Conservation (phyloP, 1,284 basidiomycete species). For the Amylostereum chailletii region DNA sequence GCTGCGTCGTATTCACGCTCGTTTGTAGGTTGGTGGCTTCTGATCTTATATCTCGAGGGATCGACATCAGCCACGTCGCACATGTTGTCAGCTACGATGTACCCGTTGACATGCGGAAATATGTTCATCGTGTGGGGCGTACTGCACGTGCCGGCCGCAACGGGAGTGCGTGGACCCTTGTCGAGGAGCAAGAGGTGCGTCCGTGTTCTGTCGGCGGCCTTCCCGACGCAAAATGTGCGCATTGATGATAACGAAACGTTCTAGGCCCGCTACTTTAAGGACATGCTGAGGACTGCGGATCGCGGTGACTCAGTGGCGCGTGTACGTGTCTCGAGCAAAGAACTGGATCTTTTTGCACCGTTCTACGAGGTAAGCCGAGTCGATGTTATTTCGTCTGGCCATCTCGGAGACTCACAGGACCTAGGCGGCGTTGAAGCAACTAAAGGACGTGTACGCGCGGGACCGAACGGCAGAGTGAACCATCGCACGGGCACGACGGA, state of each 20-base stretch:
- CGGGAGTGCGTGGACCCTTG: constrained; percentile 89
- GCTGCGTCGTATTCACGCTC: not conserved
- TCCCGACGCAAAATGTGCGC: not conserved
- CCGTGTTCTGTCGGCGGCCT: not conserved
- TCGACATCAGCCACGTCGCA: constrained; percentile 86
- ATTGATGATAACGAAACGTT: not conserved
- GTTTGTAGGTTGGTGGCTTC: constrained; percentile 78
- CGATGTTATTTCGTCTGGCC: not conserved
- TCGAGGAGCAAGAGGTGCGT: constrained; percentile 89
- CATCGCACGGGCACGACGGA: too few relatives aligned
- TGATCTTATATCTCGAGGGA: constrained; percentile 93
- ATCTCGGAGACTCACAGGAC: constrained; percentile 3
- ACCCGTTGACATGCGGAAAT: constrained; percentile 95
- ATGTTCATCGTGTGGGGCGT: constrained; percentile 92
- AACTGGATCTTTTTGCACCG: constrained; percentile 45
- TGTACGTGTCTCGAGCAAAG: constrained; percentile 58
- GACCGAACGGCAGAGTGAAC: constrained; percentile 4
- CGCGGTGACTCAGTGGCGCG: constrained; percentile 71
- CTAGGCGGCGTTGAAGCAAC: constrained; percentile 26
- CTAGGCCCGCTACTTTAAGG: constrained; percentile 84
- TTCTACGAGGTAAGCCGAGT: constrained; percentile 54
- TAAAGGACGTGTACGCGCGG: constrained; percentile 28
- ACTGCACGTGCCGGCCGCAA: constrained; percentile 86
- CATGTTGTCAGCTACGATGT: constrained; percentile 94
- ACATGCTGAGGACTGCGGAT: constrained; percentile 69